phyloP scores from a whole-genome alignment of 495 filamentous ascomycete genomes.

The Delitschia confertaspora region DNA sequence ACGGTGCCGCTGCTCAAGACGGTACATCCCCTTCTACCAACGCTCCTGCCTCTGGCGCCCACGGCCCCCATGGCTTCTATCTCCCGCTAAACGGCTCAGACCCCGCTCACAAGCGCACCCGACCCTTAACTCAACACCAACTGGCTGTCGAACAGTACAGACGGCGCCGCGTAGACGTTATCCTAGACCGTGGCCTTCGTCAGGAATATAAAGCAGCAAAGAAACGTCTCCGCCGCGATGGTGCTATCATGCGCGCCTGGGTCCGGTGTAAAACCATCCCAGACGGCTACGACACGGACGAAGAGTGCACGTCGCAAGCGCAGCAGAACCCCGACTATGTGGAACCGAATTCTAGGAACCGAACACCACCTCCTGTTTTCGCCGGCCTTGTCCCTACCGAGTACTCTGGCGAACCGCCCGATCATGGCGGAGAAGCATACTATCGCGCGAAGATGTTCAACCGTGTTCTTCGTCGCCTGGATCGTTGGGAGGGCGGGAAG shows the following conservation, averaged over 20 bases:
- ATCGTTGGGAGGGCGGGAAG: slow-evolving; percentile 31
- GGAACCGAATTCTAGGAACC: slow-evolving; percentile 1
- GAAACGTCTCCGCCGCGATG: slow-evolving; percentile 46
- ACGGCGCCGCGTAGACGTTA: slow-evolving; percentile 76
- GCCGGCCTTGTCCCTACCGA: slow-evolving; percentile 18
- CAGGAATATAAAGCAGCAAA: slow-evolving; percentile 34
- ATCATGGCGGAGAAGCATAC: slow-evolving; percentile 33
- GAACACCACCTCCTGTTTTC: slow-evolving; percentile 14
- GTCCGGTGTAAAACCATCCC: slow-evolving; percentile 56
- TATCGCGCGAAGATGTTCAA: slow-evolving; percentile 22
- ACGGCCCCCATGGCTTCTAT: slow-evolving; percentile 30
- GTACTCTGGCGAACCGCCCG: slow-evolving; percentile 21
- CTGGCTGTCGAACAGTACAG: slow-evolving; percentile 85
- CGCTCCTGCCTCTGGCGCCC: slow-evolving; percentile 1
- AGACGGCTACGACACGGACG: slow-evolving; percentile 68
- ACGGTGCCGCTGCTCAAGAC: slow-evolving; percentile 12
- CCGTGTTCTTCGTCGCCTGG: slow-evolving; percentile 25
- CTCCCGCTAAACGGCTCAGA: slow-evolving; percentile 30
- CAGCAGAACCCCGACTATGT: slow-evolving; percentile 3
- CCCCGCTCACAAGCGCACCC: slow-evolving; percentile 47
- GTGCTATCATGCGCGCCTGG: slow-evolving; percentile 57
- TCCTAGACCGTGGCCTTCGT: slow-evolving; percentile 63
- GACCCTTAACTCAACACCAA: slow-evolving; percentile 87
- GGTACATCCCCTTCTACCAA: slow-evolving; percentile 11
- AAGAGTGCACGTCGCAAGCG: slow-evolving; percentile 42